These are phyloP conservation scores for Podila clonocystis DNA, from an alignment of 192 early-diverging fungal species.

Conservation along the genomic window DNA sequence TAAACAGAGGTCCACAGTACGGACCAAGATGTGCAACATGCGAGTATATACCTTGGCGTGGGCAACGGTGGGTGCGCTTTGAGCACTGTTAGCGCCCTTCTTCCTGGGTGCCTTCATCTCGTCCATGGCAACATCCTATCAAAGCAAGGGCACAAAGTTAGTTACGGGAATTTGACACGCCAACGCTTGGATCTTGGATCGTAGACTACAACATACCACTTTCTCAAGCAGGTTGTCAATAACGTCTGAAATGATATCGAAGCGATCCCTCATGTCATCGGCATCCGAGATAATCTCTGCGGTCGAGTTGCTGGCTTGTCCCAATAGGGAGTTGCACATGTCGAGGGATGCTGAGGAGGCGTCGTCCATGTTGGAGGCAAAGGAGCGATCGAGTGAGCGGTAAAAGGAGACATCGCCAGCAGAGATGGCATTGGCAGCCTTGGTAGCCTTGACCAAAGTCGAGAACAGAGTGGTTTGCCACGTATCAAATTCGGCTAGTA, in stretches of 20 bases:
- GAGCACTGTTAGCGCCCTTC: conserved; percentile 46
- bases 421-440: conserved; percentile 67
- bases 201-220: conserved; percentile 59
- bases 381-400: conserved; percentile 68
- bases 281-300: conserved; percentile 52
- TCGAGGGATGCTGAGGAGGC: conserved; percentile 30
- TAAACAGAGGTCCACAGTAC: neutral
- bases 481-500: conserved; percentile 52
- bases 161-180: neutral
- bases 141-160: neutral
- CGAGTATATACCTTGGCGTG: conserved; percentile 24
- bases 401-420: conserved; percentile 67
- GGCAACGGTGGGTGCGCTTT: conserved; percentile 61
- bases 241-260: conserved; percentile 71
- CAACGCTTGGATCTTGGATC: neutral
- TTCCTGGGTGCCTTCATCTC: conserved; percentile 65
- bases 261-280: conserved; percentile 79
- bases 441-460: conserved; percentile 67
- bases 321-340: conserved; percentile 48
- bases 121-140: conserved; percentile 80
- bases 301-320: conserved; percentile 18
- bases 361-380: conserved; percentile 53
- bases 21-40: neutral
- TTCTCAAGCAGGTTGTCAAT: conserved; percentile 86
- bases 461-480: conserved; percentile 57